phyloP scores from a whole-genome alignment of 495 filamentous ascomycete species.

The Tuber borchii region DNA sequence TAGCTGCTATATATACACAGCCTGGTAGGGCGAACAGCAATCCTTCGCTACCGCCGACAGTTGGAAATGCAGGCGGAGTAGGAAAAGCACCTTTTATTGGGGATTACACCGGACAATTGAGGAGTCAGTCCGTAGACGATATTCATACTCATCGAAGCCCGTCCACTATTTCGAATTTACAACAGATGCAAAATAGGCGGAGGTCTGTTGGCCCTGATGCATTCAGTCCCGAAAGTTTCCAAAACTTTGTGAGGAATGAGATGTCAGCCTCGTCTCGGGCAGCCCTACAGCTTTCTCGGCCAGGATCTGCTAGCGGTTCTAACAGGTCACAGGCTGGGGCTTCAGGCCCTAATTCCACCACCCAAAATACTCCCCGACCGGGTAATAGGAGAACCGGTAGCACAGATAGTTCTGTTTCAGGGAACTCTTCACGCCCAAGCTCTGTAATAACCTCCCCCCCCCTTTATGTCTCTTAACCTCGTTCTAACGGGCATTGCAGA shows the following conservation, averaged over 20 bases:
- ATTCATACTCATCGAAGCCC: slow-evolving; percentile 44
- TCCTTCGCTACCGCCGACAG: slow-evolving; percentile 42
- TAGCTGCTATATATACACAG: slow-evolving; percentile 45
- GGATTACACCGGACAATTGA: slow-evolving; percentile 40
- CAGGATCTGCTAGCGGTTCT: slow-evolving; percentile 29
- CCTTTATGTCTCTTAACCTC: slow-evolving; percentile 30
- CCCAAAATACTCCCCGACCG: slow-evolving; percentile 46
- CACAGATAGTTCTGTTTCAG: slow-evolving; percentile 51
- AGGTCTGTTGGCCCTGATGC: slow-evolving; percentile 39
- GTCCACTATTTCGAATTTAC: slow-evolving; percentile 25
- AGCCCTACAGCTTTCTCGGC: slow-evolving; percentile 30
- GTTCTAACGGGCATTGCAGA: slow-evolving; percentile 30
- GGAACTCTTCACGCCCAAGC: slow-evolving; percentile 49
- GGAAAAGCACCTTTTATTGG: slow-evolving; percentile 43
- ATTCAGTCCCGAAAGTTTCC: slow-evolving; percentile 49
- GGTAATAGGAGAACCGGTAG: slow-evolving; percentile 56
- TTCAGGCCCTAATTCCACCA: slow-evolving; percentile 9
- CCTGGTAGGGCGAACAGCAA: slow-evolving; percentile 40
- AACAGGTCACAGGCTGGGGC: slow-evolving; percentile 36
- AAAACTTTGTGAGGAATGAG: slow-evolving; percentile 38
- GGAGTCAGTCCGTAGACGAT: slow-evolving; percentile 45
- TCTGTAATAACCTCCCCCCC: slow-evolving; percentile 51
- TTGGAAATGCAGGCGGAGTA: slow-evolving; percentile 15
- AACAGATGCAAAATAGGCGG: slow-evolving; percentile 41
- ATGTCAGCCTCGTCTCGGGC: slow-evolving; percentile 41